Evolutionary conservation across 192 early-diverging fungal species (phyloP).

Genomic region (Coemansia sp.): DNA sequence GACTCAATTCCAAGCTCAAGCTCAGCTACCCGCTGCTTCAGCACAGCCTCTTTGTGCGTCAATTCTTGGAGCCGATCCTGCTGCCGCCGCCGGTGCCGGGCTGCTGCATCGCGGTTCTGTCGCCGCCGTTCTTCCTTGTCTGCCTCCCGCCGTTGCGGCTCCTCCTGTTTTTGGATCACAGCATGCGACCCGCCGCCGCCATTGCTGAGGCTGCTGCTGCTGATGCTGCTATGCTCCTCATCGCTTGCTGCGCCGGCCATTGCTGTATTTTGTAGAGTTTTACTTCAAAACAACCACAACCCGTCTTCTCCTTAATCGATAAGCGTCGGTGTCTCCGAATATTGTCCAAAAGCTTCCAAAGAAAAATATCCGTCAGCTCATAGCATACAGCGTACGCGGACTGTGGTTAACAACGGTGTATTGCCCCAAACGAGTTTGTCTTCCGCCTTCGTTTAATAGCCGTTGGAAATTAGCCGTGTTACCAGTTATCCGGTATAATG

Average conservation of each 20-base stretch:
- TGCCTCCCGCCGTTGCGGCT: background rate
- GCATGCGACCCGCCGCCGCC: background rate
- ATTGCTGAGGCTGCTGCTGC: background rate
- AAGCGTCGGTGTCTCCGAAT: no score
- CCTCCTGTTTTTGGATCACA: background rate
- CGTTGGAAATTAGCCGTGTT: background rate
- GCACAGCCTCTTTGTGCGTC: constrained; percentile 17
- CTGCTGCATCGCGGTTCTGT: constrained; percentile 49
- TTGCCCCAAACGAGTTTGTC: no score
- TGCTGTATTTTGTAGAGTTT: background rate
- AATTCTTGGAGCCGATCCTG: constrained; percentile 23
- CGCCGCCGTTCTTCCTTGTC: constrained; percentile 19
- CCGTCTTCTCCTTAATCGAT: no score
- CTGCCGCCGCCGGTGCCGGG: constrained; percentile 37
- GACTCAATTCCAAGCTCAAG: constrained; percentile 21
- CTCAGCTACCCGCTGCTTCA: constrained; percentile 40
- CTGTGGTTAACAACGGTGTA: no score
- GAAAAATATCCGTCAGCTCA: background rate
- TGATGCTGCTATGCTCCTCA: background rate
- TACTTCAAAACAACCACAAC: no score
- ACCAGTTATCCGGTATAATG: no score
- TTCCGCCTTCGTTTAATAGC: background rate
- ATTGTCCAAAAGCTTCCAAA: background rate
- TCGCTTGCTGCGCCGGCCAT: background rate
- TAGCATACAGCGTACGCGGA: no score